Evolutionary conservation across 345 rosid genomes (phyloP), one percentile per base, ranked within the genome.

Genomic region (Lenwebbia sp.): DNA sequence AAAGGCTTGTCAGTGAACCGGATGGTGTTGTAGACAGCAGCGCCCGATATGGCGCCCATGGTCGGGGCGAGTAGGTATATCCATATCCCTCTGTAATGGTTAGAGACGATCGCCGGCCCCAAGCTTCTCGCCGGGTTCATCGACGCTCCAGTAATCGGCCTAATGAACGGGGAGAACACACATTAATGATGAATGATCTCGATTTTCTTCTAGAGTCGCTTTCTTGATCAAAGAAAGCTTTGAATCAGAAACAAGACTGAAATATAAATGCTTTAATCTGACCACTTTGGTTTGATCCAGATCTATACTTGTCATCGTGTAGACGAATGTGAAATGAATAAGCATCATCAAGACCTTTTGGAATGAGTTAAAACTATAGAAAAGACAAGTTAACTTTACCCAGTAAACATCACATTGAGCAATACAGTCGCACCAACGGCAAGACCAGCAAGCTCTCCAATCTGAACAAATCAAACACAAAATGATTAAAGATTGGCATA

Each of bases 361-460:
- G 78, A 70, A 37, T 70, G 25, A 33, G 13, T 70, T 2, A 70
- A 33, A 70, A 37, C 47, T 70, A 40, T 70, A 19, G 40, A 74
- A 22, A 19, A 76, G 84, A 47, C 30, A 14, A 55, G 26, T 83
- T 26, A 56, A 44, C 17, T 54, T 78, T 94, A 97, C 99, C 98
- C 99, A 5, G 99, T 93, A 88, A 97, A 90, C 88, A 96, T 86
- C 75, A 97, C 99, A 87, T 97, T 95, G 22, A 97, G 94, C 22
- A 97, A 90, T 49, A 97, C 92, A 9, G 99, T 96, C 4, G 99
- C 86, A 13, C 99, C 99, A 28, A 97, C 92, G 0, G 99, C 99
- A 75, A 97, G 94, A 40, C 99, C 99, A 5, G 99, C 99, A 49
- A 98, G 97, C 76, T 98, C 98, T 75, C 99, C 99, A 74, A 96